phyloP scores from a whole-genome alignment of 768 basidiomycete genomes.

The Hygrophorus pudorinus region DNA sequence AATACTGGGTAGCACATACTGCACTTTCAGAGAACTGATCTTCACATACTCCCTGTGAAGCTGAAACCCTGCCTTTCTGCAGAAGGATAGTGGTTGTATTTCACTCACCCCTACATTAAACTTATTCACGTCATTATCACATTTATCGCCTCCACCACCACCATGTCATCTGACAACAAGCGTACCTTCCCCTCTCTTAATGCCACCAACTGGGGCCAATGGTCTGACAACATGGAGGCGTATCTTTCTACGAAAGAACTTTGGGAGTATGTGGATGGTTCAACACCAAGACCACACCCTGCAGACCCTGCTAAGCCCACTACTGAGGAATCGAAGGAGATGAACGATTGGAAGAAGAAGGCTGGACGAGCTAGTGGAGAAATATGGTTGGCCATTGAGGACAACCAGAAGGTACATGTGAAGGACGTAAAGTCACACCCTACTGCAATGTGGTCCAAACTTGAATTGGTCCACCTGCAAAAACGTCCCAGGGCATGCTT shows the following conservation, averaged over 20 bases:
- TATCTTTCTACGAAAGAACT: not conserved
- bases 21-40: too few species aligned
- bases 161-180: not conserved
- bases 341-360: too few species aligned
- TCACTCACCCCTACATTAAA: too few species aligned
- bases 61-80: too few species aligned
- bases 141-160: not conserved
- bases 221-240: conserved; percentile 2
- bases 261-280: not conserved
- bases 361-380: conserved; percentile 7
- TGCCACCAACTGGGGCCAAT: not conserved
- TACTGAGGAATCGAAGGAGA: not conserved
- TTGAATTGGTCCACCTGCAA: conserved; percentile 12
- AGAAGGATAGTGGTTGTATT: too few species aligned
- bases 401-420: conserved; percentile 12
- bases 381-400: conserved; percentile 13
- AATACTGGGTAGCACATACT: not conserved
- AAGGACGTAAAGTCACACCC: conserved; percentile 14
- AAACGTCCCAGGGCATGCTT: conserved; percentile 16
- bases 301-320: not conserved
- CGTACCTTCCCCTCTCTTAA: not conserved
- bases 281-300: not conserved
- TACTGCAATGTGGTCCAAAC: conserved; percentile 12
- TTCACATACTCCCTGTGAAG: too few species aligned
- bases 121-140: not conserved